Conservation (phyloP, 176 grass and related monocot genomes). For the Hyparrhenia diplandra region DNA sequence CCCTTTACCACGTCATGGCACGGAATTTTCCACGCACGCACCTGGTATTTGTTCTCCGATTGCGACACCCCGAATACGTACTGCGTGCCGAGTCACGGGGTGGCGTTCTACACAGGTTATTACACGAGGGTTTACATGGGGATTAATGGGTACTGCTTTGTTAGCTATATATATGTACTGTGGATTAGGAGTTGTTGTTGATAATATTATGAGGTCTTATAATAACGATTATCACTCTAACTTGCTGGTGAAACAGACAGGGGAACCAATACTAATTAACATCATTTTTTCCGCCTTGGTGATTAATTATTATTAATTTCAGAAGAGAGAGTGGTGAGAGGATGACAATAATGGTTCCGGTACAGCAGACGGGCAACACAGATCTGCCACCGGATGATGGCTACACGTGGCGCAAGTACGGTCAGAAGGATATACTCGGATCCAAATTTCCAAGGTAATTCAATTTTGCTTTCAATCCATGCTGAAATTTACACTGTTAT, state of each 20-base stretch:
- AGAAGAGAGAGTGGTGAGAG: conserved; percentile 54
- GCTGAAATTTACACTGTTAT: not conserved
- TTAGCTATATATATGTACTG: no score
- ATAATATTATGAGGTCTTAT: not conserved
- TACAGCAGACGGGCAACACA: conserved; percentile 47
- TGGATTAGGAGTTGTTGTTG: not conserved
- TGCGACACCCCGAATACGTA: not conserved
- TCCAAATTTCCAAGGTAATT: conserved; percentile 64
- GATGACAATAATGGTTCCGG: conserved; percentile 37
- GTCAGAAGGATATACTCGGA: conserved; percentile 79
- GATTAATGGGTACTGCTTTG: no score
- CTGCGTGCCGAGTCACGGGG: conserved; percentile 12
- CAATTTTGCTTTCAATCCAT: not conserved
- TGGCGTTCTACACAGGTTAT: not conserved
- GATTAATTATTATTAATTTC: not conserved
- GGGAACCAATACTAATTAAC: not conserved
- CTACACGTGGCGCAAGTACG: conserved; percentile 96
- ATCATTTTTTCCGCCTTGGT: not conserved
- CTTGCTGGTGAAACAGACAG: not conserved
- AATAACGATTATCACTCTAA: no score
- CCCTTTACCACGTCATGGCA: conserved; percentile 37
- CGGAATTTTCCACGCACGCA: conserved; percentile 38
- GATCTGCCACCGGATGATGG: conserved; percentile 79
- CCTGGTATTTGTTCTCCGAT: conserved; percentile 13
- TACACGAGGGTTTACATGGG: not conserved